Evolutionary conservation across 2,329 filamentous ascomycete genomes (phyloP), one percentile per base, ranked within the genome.

Genomic region (Arthrobotrys entomopaga): DNA sequence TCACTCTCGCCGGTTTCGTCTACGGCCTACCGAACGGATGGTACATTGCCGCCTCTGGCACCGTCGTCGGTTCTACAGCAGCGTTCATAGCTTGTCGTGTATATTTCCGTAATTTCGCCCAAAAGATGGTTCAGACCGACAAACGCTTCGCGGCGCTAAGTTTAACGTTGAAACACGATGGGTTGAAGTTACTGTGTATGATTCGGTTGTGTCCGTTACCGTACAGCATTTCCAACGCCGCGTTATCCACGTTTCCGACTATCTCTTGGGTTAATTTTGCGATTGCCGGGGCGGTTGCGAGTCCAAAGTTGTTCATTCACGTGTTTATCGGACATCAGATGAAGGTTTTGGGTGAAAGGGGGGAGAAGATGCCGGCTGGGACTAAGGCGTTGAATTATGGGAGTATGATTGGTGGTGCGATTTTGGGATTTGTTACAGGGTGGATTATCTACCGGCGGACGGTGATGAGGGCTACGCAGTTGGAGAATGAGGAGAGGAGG

Each of bases 171-270:
- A 92, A 96, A 77, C 89, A 91, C 79, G 95, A 99, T 79, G 95
- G 95, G 0, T 82, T 99, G 59, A 91, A 92, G 79, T 88, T 98
- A 63, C 85, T 99, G 52, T 89, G 92, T 76, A 96, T 95, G 86
- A 95, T 99, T 78, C 88, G 95, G 29, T 86, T 98, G 77, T 98
- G 94, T 79, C 95, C 95, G 1, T 81, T 99, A 73, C 95, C 95
- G 13, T 99, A 96, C 81, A 95, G 91, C 60, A 84, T 98, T 77
- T 93, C 91, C 80, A 99, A 99, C 80, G 95, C 93, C 58, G 96
- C 96, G 74, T 87, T 99, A 65, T 92, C 92, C 29, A 98, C 95
- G 0, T 93, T 99, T 75, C 93, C 93, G 1, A 96, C 91, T 34
- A 91, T 99, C 38, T 86, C 89, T 22, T 91, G 91, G 46, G 81